Conservation (phyloP, 2,329 filamentous ascomycete genomes). For the Monilinia vaccinii-corymbosi region DNA sequence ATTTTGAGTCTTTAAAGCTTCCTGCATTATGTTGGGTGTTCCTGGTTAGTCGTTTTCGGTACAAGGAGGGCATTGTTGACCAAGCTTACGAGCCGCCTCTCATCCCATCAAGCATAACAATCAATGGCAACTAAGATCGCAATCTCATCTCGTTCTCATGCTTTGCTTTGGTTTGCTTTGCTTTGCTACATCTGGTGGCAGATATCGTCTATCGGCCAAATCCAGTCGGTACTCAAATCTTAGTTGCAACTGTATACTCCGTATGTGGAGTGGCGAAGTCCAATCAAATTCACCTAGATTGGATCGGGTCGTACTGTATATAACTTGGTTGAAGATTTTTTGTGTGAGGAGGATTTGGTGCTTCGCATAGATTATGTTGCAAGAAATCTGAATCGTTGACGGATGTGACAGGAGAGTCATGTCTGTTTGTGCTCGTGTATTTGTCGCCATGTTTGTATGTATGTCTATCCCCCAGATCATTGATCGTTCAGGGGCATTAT, state of each 20-base stretch:
- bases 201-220: background rate
- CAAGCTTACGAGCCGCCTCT: slow-evolving; percentile 9
- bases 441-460: background rate
- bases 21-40: slow-evolving; percentile 9
- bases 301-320: background rate
- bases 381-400: background rate
- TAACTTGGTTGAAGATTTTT: background rate
- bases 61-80: background rate
- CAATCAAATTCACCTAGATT: background rate
- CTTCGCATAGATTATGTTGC: slow-evolving; percentile 1
- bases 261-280: background rate
- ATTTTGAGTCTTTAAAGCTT: background rate
- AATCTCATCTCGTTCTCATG: background rate
- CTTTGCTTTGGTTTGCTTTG: background rate
- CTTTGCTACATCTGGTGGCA: background rate
- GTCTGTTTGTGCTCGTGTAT: background rate
- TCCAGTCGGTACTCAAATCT: background rate
- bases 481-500: background rate
- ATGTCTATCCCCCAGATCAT: background rate
- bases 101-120: background rate
- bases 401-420: background rate
- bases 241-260: background rate
- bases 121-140: slow-evolving; percentile 4
- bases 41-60: slow-evolving; percentile 3
- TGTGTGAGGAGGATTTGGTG: slow-evolving; percentile 3